Conservation (phyloP, 2,329 filamentous ascomycete genomes). For the Aspergillus fructus region DNA sequence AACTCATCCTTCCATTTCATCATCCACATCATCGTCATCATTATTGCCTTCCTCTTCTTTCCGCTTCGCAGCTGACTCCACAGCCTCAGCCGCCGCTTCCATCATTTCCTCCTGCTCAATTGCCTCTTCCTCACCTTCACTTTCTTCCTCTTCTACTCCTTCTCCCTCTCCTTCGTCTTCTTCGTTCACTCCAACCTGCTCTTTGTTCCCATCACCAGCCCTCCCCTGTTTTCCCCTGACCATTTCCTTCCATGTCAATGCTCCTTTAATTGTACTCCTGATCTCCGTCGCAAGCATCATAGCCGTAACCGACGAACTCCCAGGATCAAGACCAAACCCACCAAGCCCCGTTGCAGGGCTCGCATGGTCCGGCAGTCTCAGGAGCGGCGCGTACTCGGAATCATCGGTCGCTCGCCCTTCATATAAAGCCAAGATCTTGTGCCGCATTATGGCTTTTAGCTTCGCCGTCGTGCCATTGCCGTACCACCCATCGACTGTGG, state of each 20-base stretch:
- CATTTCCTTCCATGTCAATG: slow-evolving; percentile 29
- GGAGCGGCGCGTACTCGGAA: slow-evolving; percentile 35
- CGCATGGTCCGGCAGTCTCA: slow-evolving; percentile 40
- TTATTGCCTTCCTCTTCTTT: slow-evolving; percentile 16
- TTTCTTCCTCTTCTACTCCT: slow-evolving; percentile 22
- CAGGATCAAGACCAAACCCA: slow-evolving; percentile 28
- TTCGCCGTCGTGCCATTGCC: slow-evolving; percentile 79
- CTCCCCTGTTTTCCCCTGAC: slow-evolving; percentile 1
- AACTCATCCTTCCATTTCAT: slow-evolving; percentile 6
- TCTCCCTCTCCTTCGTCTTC: slow-evolving; percentile 16
- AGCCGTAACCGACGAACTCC: slow-evolving; percentile 16
- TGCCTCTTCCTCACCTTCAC: slow-evolving; percentile 34
- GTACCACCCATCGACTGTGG: slow-evolving; percentile 75
- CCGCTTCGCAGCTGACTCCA: slow-evolving; percentile 23
- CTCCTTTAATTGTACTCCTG: slow-evolving; percentile 33
- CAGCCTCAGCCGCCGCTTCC: slow-evolving; percentile 29
- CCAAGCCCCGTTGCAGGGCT: slow-evolving; percentile 19
- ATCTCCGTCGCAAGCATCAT: slow-evolving; percentile 35
- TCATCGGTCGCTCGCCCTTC: slow-evolving; percentile 36
- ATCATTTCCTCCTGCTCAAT: slow-evolving; percentile 32
- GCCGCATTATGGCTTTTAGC: slow-evolving; percentile 81
- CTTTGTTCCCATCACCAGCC: slow-evolving; percentile 9
- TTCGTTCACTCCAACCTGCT: slow-evolving; percentile 27
- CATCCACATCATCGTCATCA: slow-evolving; percentile 24
- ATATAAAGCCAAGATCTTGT: slow-evolving; percentile 71